Evolutionary conservation across 2,329 filamentous ascomycete species (phyloP).

Genomic region (Hypoxylon sp.): DNA sequence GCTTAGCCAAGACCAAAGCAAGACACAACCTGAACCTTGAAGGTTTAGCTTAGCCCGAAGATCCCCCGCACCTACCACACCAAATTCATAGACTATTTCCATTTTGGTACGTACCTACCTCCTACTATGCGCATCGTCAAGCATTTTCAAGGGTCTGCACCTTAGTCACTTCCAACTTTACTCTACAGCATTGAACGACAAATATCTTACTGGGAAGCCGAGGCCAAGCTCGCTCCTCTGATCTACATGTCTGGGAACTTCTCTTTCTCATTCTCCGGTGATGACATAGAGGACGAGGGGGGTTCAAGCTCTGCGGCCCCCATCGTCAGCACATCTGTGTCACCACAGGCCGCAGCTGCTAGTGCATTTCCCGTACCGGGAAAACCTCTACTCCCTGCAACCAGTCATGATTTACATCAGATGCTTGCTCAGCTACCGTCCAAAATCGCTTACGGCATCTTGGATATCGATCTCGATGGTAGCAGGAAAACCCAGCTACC

Average conservation of each 20-base stretch:
- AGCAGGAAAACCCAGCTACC: slow-evolving; percentile 71
- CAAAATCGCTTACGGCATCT: slow-evolving; percentile 77
- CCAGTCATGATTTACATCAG: slow-evolving; percentile 64
- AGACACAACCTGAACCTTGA: background rate
- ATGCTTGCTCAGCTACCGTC: slow-evolving; percentile 76
- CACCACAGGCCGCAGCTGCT: slow-evolving; percentile 52
- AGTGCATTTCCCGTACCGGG: slow-evolving; percentile 74
- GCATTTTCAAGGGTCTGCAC: slow-evolving; percentile 9
- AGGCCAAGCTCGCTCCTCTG: slow-evolving; percentile 3
- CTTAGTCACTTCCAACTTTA: slow-evolving; percentile 9
- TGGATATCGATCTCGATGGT: slow-evolving; percentile 73
- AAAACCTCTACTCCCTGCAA: slow-evolving; percentile 71
- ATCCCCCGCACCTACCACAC: slow-evolving; percentile 30
- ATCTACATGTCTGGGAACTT: slow-evolving; percentile 61
- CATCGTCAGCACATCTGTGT: slow-evolving; percentile 44
- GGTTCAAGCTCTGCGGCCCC: slow-evolving; percentile 51
- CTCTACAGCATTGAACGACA: slow-evolving; percentile 9
- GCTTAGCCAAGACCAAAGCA: background rate
- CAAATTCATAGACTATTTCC: background rate
- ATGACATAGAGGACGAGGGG: slow-evolving; percentile 72
- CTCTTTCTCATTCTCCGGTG: slow-evolving; percentile 74
- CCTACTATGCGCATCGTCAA: background rate
- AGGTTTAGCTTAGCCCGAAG: slow-evolving; percentile 20
- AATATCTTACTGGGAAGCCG: slow-evolving; percentile 7
- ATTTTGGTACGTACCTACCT: slow-evolving; percentile 5